phyloP scores from a whole-genome alignment of 345 rosid species.

The Euphorbia pulcherrima region DNA sequence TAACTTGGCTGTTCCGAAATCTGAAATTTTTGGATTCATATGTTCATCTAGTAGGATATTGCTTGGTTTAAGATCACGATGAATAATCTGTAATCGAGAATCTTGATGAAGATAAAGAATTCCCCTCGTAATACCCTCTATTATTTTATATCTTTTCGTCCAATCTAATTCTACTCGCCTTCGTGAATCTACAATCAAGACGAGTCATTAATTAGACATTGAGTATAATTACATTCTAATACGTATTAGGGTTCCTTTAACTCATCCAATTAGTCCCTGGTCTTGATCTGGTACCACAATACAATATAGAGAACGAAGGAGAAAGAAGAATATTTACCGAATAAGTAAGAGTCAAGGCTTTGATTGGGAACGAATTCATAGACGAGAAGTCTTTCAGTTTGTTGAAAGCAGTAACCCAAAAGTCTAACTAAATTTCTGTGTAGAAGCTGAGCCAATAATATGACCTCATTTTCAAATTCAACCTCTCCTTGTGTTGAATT shows the following conservation, averaged over 20 bases:
- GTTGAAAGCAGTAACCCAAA: not conserved
- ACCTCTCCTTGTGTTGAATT: not conserved
- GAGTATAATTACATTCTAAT: too few relatives aligned
- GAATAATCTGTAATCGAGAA: constrained; percentile 2
- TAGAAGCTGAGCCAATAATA: not conserved
- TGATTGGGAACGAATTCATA: constrained; percentile 4
- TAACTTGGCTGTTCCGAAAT: constrained; percentile 4
- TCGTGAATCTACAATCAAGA: not conserved
- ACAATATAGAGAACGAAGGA: too few relatives aligned
- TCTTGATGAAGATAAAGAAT: constrained; percentile 3
- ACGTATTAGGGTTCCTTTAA: too few relatives aligned
- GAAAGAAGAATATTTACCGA: not conserved
- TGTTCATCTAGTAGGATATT: not conserved
- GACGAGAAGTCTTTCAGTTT: not conserved
- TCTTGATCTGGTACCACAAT: too few relatives aligned
- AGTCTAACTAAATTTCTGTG: constrained; percentile 7
- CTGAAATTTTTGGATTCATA: constrained; percentile 1
- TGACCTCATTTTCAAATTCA: constrained; percentile 6
- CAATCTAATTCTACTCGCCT: not conserved
- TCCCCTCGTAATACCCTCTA: constrained; percentile 1
- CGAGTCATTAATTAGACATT: not conserved
- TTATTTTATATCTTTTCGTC: not conserved
- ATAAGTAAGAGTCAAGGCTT: not conserved
- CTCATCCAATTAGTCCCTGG: too few relatives aligned
- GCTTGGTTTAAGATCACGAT: constrained; percentile 1